Percentiles rank a stretch among this genome's conserved stretches.
These are phyloP conservation scores for Eucalyptus leucophloia DNA, from an alignment of 345 rosid genomes.

Conservation along the genomic window DNA sequence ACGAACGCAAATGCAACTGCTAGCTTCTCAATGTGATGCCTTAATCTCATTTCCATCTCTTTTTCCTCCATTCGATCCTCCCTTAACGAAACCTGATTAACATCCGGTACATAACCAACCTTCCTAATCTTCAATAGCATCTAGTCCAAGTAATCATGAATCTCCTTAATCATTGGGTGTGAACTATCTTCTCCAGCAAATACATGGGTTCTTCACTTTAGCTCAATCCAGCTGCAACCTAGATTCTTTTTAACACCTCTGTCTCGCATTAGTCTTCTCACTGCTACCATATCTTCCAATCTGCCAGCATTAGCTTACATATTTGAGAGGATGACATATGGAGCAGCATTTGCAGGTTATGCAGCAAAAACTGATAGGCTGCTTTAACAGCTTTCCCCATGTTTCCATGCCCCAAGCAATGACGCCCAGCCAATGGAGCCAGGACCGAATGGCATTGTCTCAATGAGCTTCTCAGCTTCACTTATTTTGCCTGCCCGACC, in stretches of 20 bases:
- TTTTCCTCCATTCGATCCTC: conserved; percentile 25
- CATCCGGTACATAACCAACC: conserved; percentile 70
- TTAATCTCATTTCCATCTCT: conserved; percentile 50
- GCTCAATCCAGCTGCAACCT: conserved; percentile 87
- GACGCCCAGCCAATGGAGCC: conserved; percentile 68
- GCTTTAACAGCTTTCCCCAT: conserved; percentile 60
- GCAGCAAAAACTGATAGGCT: conserved; percentile 41
- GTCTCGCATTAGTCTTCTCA: conserved; percentile 68
- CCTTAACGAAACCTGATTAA: conserved; percentile 60
- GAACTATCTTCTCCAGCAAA: conserved; percentile 83
- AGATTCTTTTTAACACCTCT: conserved; percentile 75
- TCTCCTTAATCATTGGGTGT: conserved; percentile 66
- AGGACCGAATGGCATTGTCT: conserved; percentile 60
- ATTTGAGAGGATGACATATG: conserved; percentile 82
- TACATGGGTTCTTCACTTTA: conserved; percentile 45
- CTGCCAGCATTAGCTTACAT: conserved; percentile 52
- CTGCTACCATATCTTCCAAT: conserved; percentile 59
- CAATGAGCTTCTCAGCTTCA: conserved; percentile 71
- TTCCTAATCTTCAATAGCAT: conserved; percentile 48
- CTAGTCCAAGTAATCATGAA: conserved; percentile 47
- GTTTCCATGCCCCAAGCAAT: conserved; percentile 72
- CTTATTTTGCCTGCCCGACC: conserved; percentile 65
- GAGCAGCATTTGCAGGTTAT: conserved; percentile 67
- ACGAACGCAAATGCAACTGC: conserved; percentile 80
- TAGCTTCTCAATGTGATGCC: conserved; percentile 82